phyloP scores from a whole-genome alignment of 352 stramenopile genomes.

The Phytophthora megakarya region DNA sequence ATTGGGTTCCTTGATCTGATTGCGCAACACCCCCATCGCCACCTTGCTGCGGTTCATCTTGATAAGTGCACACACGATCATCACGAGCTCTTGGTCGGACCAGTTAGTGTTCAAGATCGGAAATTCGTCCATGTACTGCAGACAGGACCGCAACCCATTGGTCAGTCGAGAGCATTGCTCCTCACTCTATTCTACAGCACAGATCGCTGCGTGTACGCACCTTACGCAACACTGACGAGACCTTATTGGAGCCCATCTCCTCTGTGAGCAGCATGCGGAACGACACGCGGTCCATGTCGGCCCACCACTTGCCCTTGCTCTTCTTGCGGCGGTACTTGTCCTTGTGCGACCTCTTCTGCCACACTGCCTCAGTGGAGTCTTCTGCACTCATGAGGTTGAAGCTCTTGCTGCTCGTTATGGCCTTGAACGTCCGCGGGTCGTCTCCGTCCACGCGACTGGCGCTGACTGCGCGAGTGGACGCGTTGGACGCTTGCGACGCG shows the following conservation, averaged over 20 bases:
- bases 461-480: constrained; percentile 1
- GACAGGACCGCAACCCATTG: not conserved
- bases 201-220: too few relatives aligned
- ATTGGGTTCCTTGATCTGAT: constrained; percentile 65
- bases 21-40: constrained; percentile 63
- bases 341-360: constrained; percentile 12
- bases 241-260: constrained; percentile 56
- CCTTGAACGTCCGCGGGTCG: constrained; percentile 1
- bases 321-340: constrained; percentile 11
- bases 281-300: constrained; percentile 61
- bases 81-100: constrained; percentile 75
- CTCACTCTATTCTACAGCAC: not conserved
- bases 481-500: constrained; percentile 3
- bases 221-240: constrained; percentile 63
- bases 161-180: constrained; percentile 4
- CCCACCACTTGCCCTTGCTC: constrained; percentile 48
- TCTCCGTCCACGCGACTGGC: not conserved
- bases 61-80: constrained; percentile 74
- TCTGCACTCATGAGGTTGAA: constrained; percentile 26
- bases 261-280: constrained; percentile 66
- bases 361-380: not conserved
- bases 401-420: constrained; percentile 29
- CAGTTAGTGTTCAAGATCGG: constrained; percentile 66
- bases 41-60: constrained; percentile 70
- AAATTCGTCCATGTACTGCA: constrained; percentile 70